Conservation (phyloP, 2,329 filamentous ascomycete species). For the Chaetothyriales sp. region DNA sequence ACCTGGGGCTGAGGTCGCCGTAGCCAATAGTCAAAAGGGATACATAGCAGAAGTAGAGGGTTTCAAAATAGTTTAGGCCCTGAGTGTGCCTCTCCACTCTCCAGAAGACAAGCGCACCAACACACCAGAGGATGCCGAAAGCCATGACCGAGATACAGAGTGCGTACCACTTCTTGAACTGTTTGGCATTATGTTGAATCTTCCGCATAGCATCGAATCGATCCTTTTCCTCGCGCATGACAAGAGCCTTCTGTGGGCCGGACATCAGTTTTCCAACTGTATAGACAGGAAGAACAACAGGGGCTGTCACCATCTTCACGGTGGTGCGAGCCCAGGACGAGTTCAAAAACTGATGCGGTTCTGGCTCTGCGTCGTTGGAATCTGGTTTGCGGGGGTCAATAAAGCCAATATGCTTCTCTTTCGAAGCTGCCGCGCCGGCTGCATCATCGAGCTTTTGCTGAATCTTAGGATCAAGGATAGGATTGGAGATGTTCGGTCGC, state of each 20-base stretch:
- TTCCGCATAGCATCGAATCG: constrained; percentile 69
- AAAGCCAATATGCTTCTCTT: background rate
- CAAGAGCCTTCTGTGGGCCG: constrained; percentile 30
- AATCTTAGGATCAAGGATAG: constrained; percentile 17
- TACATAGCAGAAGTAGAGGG: constrained; percentile 75
- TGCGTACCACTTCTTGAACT: constrained; percentile 58
- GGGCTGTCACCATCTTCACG: constrained; percentile 5
- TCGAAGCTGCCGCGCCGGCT: constrained; percentile 1
- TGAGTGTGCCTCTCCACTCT: constrained; percentile 39
- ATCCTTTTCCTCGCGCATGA: constrained; percentile 49
- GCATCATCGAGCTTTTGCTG: constrained; percentile 10
- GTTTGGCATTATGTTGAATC: constrained; percentile 53
- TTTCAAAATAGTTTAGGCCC: constrained; percentile 57
- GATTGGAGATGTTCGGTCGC: constrained; percentile 22
- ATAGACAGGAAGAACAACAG: background rate
- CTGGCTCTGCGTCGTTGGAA: constrained; percentile 2
- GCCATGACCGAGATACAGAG: constrained; percentile 51
- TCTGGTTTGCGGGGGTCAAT: constrained; percentile 3
- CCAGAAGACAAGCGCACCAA: constrained; percentile 66
- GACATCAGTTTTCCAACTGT: background rate
- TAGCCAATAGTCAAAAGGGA: constrained; percentile 77
- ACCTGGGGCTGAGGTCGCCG: constrained; percentile 62
- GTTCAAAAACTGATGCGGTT: constrained; percentile 9
- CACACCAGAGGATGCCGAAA: constrained; percentile 63
- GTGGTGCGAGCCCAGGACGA: constrained; percentile 4